These are phyloP conservation scores for Spongispora temasekensis DNA, from an alignment of 1,284 basidiomycete species.

Conservation along the genomic window DNA sequence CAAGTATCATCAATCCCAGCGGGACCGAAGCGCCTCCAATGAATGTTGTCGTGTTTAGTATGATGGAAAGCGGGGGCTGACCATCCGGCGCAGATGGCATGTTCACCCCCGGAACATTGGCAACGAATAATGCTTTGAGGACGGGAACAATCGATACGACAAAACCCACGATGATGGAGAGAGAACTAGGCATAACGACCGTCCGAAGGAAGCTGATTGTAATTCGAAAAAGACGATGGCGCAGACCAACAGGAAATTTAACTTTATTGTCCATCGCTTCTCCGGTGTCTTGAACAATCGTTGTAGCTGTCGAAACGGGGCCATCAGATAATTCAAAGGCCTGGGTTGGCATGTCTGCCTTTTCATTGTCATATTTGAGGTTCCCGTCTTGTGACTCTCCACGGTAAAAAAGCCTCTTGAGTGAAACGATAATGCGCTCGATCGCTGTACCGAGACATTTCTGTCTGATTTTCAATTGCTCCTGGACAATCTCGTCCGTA, in stretches of 20 bases:
- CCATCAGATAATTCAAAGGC: neutral
- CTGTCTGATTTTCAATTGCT: slow-evolving; percentile 37
- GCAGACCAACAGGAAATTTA: neutral
- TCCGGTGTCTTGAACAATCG: neutral
- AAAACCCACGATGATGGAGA: slow-evolving; percentile 68
- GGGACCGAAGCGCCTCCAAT: slow-evolving; percentile 76
- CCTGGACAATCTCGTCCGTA: slow-evolving; percentile 52
- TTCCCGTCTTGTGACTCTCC: neutral
- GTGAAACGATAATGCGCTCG: slow-evolving; percentile 1
- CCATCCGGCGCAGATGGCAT: slow-evolving; percentile 74
- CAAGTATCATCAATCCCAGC: slow-evolving; percentile 70
- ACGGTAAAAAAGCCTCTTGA: neutral
- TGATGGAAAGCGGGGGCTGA: slow-evolving; percentile 69
- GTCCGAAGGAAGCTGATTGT: slow-evolving; percentile 41
- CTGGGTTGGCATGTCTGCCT: neutral
- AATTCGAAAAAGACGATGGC: slow-evolving; percentile 13
- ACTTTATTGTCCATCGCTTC: neutral
- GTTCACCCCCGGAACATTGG: slow-evolving; percentile 44
- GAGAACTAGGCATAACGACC: slow-evolving; percentile 54
- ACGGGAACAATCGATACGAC: slow-evolving; percentile 64
- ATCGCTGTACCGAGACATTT: slow-evolving; percentile 23
- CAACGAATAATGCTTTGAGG: slow-evolving; percentile 73
- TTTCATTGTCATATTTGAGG: slow-evolving; percentile 9
- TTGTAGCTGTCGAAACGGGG: slow-evolving; percentile 6
- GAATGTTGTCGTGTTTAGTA: slow-evolving; percentile 67